Percentiles rank a stretch among this genome's conserved stretches.
These are phyloP conservation scores for Marasmius oreades DNA, from an alignment of 1,284 basidiomycete genomes.

Conservation along the genomic window DNA sequence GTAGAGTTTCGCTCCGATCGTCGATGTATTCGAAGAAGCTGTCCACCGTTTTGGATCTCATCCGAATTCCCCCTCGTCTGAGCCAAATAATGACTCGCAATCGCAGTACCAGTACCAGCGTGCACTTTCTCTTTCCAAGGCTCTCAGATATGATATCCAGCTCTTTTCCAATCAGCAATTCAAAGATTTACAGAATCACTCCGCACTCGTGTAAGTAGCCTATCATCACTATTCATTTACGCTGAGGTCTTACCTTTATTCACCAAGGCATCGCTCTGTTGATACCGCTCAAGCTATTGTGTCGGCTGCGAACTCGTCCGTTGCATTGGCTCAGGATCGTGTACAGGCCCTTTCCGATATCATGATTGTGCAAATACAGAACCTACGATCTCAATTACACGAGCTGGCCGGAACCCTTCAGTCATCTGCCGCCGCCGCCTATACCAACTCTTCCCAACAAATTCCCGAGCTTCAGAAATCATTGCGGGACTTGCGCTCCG, in stretches of 20 bases:
- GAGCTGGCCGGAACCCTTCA: slow-evolving; percentile 55
- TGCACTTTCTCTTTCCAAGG: slow-evolving; percentile 58
- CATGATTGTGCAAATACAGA: slow-evolving; percentile 61
- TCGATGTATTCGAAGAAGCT: slow-evolving; percentile 64
- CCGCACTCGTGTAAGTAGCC: slow-evolving; percentile 51
- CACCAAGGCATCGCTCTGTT: slow-evolving; percentile 58
- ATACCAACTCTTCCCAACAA: slow-evolving; percentile 31
- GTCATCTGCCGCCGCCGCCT: slow-evolving; percentile 39
- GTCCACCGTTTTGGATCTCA: slow-evolving; percentile 52
- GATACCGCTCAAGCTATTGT: slow-evolving; percentile 65
- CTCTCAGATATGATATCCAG: slow-evolving; percentile 57
- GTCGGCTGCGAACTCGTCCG: slow-evolving; percentile 44
- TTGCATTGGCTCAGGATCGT: slow-evolving; percentile 37
- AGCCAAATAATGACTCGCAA: slow-evolving; percentile 23
- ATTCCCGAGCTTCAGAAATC: slow-evolving; percentile 30
- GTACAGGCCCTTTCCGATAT: slow-evolving; percentile 43
- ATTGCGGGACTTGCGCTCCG: slow-evolving; percentile 17
- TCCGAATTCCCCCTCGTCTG: slow-evolving; percentile 36
- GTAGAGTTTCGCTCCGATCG: slow-evolving; percentile 67
- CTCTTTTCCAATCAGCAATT: slow-evolving; percentile 68
- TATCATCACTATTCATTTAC: neutral
- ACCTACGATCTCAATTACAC: slow-evolving; percentile 57
- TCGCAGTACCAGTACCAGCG: slow-evolving; percentile 74
- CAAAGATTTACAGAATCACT: slow-evolving; percentile 68
- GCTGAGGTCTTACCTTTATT: slow-evolving; percentile 7